phyloP scores from a whole-genome alignment of 2,329 filamentous ascomycete species.

The Talaromyces piceae region DNA sequence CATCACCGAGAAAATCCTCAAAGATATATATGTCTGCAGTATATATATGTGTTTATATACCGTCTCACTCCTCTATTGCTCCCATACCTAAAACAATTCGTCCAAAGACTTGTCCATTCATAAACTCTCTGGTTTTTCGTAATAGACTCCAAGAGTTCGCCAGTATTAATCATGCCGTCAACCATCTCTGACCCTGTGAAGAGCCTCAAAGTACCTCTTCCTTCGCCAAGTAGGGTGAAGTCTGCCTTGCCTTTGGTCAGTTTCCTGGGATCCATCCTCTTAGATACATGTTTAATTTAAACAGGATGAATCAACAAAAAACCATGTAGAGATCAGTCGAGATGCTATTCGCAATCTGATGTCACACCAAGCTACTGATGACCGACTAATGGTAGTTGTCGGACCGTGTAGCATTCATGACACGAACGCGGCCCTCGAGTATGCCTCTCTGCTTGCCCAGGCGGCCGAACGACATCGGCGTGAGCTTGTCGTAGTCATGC shows the following conservation, averaged over 20 bases:
- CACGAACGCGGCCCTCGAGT: conserved; percentile 3
- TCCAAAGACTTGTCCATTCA: conserved; percentile 2
- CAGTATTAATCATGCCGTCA: neutral
- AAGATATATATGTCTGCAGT: neutral
- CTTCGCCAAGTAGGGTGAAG: conserved; percentile 3
- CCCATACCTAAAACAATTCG: neutral
- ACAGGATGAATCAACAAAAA: conserved; percentile 3
- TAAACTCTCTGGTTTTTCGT: neutral
- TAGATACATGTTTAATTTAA: neutral
- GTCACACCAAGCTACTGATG: conserved; percentile 1
- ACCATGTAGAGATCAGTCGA: conserved; percentile 1
- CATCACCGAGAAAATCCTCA: neutral
- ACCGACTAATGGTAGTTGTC: conserved; percentile 3
- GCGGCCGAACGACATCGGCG: neutral
- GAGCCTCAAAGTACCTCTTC: conserved; percentile 2
- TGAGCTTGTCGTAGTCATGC: conserved; percentile 3
- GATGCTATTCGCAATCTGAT: conserved; percentile 2
- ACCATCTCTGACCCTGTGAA: conserved; percentile 2
- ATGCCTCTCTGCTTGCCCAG: conserved; percentile 3
- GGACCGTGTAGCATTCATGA: conserved; percentile 5
- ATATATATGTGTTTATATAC: neutral
- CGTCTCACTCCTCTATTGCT: neutral
- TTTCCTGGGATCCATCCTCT: neutral
- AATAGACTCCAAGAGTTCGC: neutral
- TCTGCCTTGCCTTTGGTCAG: conserved; percentile 1